Evolutionary conservation across 2,329 filamentous ascomycete species (phyloP).

Genomic region (Chaetothyriales sp.): DNA sequence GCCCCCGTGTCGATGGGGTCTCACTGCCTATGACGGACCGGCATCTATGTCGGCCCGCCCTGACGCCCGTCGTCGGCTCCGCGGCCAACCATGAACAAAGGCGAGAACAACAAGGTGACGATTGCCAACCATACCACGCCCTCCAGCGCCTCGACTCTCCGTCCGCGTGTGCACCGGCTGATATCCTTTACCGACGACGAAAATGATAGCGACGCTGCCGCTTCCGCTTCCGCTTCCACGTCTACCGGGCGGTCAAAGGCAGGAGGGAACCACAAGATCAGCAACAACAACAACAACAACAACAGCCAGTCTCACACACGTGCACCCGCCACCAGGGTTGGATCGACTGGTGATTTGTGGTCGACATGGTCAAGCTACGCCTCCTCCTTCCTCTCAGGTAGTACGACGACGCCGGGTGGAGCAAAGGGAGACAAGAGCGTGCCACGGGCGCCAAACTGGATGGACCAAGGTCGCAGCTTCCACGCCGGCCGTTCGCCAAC

Average conservation of each 20-base stretch:
- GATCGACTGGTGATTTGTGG: conserved; percentile 25
- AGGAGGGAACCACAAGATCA: conserved; percentile 27
- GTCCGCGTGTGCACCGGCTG: conserved; percentile 29
- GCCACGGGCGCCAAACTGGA: conserved; percentile 10
- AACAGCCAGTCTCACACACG: conserved; percentile 8
- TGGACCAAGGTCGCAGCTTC: conserved; percentile 17
- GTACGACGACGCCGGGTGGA: conserved; percentile 19
- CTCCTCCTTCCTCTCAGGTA: conserved; percentile 33
- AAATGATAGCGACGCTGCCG: conserved; percentile 5
- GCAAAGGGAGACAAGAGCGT: conserved; percentile 14
- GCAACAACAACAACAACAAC: conserved; percentile 20
- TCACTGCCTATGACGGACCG: neutral
- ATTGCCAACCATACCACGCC: neutral
- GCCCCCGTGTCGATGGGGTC: neutral
- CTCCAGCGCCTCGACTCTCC: conserved; percentile 24
- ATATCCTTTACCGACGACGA: conserved; percentile 28
- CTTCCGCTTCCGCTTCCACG: neutral
- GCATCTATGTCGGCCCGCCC: conserved; percentile 10
- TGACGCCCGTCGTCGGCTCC: conserved; percentile 10
- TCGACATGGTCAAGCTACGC: conserved; percentile 34
- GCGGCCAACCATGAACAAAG: conserved; percentile 16
- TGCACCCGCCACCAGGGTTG: neutral
- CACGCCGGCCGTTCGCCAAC: neutral
- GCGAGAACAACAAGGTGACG: conserved; percentile 3
- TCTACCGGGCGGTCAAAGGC: conserved; percentile 24